Evolutionary conservation across 306 rosid genomes (phyloP), one percentile per base, ranked within the genome.

Genomic region (Malus sylvestris): DNA sequence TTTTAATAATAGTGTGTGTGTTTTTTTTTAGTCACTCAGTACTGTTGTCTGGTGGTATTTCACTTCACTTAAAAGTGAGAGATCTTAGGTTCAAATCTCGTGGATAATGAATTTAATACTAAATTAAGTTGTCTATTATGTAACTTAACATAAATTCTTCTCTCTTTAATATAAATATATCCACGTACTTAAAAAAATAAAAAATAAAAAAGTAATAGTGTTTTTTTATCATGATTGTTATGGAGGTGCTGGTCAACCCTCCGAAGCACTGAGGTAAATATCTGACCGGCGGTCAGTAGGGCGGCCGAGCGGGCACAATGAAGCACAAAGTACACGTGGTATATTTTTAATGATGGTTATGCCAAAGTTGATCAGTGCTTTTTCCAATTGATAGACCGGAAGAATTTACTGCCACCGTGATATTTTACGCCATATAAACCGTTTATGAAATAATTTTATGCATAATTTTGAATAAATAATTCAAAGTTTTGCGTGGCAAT

Each of bases 61-160:
- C 1, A 4, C 35, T 33, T 5, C 35, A 5, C 1, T 5, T 33
- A 3, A 0, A 33, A 33, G 6, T 33, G 0, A 33, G 6, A 33
- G 35, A 0, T 33, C 0, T 5, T 33, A 4, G 0, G 1, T 33
- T 33, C 1, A 0, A 33, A 33, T 33, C 0, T 33, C 6, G 1
- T 33, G 0, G 0, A 33, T 33, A 0, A 0, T 0, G 1, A 33
- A 5, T 33, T 33, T 5, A 0, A 33, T 33, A 33, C 0, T 5
- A 33, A 33, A 33, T 33, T 5, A 33, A 0, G 0, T 3, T 33
- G 1, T 5, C 35, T 33, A 33, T 4, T 33, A 0, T 33, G 1
- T 33, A 1, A 5, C 35, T 33, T 33, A 5, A 5, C 35, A 6
- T 0, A 33, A 33, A 6, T 33, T 1, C 1, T 0, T 5, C 1